Percentiles rank a stretch among this genome's conserved stretches.
These are phyloP conservation scores for Russula brevipes DNA, from an alignment of 768 basidiomycete species.

Conservation along the genomic window DNA sequence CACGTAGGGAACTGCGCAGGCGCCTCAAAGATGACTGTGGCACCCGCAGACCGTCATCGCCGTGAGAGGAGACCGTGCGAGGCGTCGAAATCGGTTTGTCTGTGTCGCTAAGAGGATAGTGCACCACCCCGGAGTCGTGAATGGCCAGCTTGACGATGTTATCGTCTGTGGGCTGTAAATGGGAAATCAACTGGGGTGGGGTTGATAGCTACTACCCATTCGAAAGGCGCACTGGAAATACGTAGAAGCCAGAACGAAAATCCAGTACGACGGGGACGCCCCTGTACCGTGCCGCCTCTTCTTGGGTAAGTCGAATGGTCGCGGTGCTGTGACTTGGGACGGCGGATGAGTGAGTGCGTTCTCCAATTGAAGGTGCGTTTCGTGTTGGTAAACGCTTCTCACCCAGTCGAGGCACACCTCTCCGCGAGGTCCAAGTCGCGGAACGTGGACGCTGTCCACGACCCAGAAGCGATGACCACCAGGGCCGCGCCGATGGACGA, in stretches of 20 bases:
- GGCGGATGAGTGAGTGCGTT: too few relatives aligned
- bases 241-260: slow-evolving; percentile 69
- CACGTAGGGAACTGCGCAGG: slow-evolving; percentile 48
- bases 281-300: slow-evolving; percentile 61
- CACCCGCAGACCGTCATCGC: slow-evolving; percentile 53
- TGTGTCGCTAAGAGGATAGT: slow-evolving; percentile 30
- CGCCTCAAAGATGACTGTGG: slow-evolving; percentile 49
- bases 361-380: neutral
- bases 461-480: slow-evolving; percentile 68
- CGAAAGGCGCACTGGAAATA: slow-evolving; percentile 63
- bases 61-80: slow-evolving; percentile 62
- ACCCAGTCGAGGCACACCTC: slow-evolving; percentile 79
- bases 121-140: slow-evolving; percentile 69
- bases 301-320: slow-evolving; percentile 63
- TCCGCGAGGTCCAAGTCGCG: slow-evolving; percentile 48
- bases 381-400: neutral
- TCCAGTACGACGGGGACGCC: slow-evolving; percentile 67
- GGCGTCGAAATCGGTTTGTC: slow-evolving; percentile 60
- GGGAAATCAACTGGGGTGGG: neutral
- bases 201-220: neutral
- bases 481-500: slow-evolving; percentile 48
- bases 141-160: slow-evolving; percentile 74
- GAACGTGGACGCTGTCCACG: slow-evolving; percentile 83
- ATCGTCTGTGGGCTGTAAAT: slow-evolving; percentile 55
- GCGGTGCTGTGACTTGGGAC: slow-evolving; percentile 67